Percentiles rank a stretch among this genome's conserved stretches.
phyloP scores from a whole-genome alignment of 176 grass and related monocot species.

The Oryza meyeriana region DNA sequence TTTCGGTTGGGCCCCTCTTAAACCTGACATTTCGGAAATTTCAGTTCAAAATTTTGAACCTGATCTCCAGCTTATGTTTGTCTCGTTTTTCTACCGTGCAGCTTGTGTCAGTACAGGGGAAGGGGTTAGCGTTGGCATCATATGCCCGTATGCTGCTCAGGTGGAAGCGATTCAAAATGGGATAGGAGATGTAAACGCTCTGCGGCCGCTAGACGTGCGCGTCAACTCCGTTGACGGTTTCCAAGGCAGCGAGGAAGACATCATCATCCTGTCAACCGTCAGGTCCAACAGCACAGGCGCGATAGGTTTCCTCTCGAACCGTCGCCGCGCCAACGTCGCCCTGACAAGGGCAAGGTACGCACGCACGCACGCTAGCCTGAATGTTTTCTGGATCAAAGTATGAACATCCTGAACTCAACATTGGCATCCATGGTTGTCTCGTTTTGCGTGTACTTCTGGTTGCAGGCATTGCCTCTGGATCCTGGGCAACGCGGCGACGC shows the following conservation, averaged over 20 bases:
- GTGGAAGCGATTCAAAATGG: constrained; percentile 43
- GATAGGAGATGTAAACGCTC: constrained; percentile 20
- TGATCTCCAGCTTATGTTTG: too few relatives aligned
- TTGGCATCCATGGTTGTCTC: background rate
- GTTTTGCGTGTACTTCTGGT: background rate
- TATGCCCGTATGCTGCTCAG: constrained; percentile 68
- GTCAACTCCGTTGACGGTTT: constrained; percentile 73
- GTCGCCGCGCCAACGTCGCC: constrained; percentile 56
- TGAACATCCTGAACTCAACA: background rate
- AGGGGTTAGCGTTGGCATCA: constrained; percentile 53
- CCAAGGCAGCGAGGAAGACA: constrained; percentile 72
- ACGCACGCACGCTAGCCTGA: too few relatives aligned
- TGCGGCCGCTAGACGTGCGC: constrained; percentile 4
- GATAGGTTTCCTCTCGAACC: constrained; percentile 56
- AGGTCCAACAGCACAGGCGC: constrained; percentile 56
- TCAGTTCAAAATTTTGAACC: too few relatives aligned
- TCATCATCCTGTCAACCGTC: constrained; percentile 73
- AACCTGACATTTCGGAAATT: too few relatives aligned
- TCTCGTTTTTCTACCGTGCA: background rate
- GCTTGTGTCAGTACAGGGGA: constrained; percentile 27
- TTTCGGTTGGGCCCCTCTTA: too few relatives aligned
- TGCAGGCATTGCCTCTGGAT: constrained; percentile 73
- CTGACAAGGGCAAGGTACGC: constrained; percentile 65
- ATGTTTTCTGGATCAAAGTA: background rate
- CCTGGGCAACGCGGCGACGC: constrained; percentile 55